These are phyloP conservation scores for Colletotrichum sojae DNA, from an alignment of 2,329 filamentous ascomycete genomes.

Conservation along the genomic window DNA sequence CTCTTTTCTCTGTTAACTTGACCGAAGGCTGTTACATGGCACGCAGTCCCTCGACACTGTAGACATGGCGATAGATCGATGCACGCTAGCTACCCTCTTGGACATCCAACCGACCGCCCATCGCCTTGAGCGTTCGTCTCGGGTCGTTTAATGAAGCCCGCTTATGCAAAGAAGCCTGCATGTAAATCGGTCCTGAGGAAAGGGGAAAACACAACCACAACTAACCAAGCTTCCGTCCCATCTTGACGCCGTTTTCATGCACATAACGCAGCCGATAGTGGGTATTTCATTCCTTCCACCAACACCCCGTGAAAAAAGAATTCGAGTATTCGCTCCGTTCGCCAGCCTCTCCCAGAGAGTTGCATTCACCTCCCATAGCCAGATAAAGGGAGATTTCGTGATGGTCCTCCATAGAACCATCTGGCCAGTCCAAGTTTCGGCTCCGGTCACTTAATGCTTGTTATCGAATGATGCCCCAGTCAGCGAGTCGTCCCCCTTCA, in stretches of 20 bases:
- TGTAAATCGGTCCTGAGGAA: constrained; percentile 7
- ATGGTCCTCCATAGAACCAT: neutral
- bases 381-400: constrained; percentile 17
- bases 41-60: constrained; percentile 5
- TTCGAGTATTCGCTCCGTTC: constrained; percentile 22
- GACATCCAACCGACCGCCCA: neutral
- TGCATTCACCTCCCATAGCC: constrained; percentile 5
- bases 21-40: neutral
- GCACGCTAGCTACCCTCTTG: neutral
- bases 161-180: neutral
- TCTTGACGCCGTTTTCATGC: constrained; percentile 39
- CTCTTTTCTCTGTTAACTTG: neutral
- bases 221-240: constrained; percentile 3
- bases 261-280: constrained; percentile 36
- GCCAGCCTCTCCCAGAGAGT: neutral
- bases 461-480: constrained; percentile 87
- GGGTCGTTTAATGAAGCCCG: neutral
- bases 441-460: neutral
- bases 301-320: constrained; percentile 19
- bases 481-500: constrained; percentile 75
- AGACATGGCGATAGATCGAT: constrained; percentile 27
- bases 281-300: constrained; percentile 33
- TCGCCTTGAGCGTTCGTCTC: neutral
- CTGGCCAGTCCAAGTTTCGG: neutral
- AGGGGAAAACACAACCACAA: neutral